phyloP scores from a whole-genome alignment of 2,329 filamentous ascomycete species.

The Penicillium sp. region DNA sequence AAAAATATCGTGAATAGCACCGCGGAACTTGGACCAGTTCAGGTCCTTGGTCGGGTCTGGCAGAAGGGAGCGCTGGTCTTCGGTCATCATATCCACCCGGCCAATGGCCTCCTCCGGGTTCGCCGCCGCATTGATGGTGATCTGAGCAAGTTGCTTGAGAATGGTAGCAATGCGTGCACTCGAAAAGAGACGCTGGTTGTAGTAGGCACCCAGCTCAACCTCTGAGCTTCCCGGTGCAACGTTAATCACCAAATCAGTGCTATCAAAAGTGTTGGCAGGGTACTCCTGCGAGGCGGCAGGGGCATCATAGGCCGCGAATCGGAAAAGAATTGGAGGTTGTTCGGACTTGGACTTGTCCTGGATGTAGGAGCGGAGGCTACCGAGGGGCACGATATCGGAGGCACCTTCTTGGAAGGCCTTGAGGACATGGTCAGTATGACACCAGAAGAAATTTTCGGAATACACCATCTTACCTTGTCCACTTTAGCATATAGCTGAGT shows the following conservation, averaged over 20 bases:
- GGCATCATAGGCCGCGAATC: constrained; percentile 50
- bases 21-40: constrained; percentile 48
- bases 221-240: constrained; percentile 31
- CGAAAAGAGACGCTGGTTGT: constrained; percentile 49
- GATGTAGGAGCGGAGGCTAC: constrained; percentile 42
- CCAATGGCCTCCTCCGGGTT: constrained; percentile 44
- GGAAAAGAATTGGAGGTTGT: constrained; percentile 45
- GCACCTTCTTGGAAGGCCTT: constrained; percentile 43
- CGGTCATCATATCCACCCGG: constrained; percentile 45
- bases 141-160: constrained; percentile 43
- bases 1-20: constrained; percentile 48
- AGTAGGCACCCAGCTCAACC: constrained; percentile 42
- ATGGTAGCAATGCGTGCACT: constrained; percentile 47
- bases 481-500: constrained; percentile 41
- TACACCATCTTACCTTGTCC: constrained; percentile 32
- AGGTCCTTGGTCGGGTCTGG: constrained; percentile 47
- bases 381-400: constrained; percentile 45
- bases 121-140: constrained; percentile 43
- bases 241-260: constrained; percentile 45
- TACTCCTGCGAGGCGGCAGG: constrained; percentile 43
- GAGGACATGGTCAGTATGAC: not conserved
- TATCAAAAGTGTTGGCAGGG: constrained; percentile 45
- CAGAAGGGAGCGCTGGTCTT: constrained; percentile 34
- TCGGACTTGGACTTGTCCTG: constrained; percentile 43
- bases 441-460: not conserved